Conservation (phyloP, 2,329 filamentous ascomycete genomes). For the Drechslerella coelobrocha region DNA sequence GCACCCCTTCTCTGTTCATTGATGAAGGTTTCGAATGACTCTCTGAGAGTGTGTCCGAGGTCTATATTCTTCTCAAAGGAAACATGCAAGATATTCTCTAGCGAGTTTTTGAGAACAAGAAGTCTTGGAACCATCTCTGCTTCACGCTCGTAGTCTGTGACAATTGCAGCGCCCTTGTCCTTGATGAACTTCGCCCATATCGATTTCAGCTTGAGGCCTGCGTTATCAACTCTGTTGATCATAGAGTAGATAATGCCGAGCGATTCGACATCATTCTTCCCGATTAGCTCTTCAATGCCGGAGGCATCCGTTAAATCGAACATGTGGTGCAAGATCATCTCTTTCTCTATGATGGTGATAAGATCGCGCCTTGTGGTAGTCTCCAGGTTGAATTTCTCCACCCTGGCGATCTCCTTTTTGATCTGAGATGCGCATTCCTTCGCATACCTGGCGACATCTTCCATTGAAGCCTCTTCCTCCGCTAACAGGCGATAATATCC, state of each 20-base stretch:
- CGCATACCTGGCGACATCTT: conserved; percentile 77
- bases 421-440: conserved; percentile 73
- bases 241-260: conserved; percentile 80
- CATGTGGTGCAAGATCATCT: conserved; percentile 73
- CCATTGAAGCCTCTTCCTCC: conserved; percentile 67
- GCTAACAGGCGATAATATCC: conserved; percentile 74
- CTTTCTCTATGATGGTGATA: conserved; percentile 73
- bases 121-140: conserved; percentile 87
- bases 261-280: conserved; percentile 71
- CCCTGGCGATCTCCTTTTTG: conserved; percentile 74
- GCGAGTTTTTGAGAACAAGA: conserved; percentile 76
- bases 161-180: conserved; percentile 74
- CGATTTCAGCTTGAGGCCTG: conserved; percentile 66
- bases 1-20: conserved; percentile 79
- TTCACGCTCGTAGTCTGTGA: conserved; percentile 77
- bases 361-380: conserved; percentile 80
- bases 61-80: conserved; percentile 80
- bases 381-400: conserved; percentile 81
- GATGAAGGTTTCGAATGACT: conserved; percentile 88
- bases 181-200: conserved; percentile 83
- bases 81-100: conserved; percentile 77
- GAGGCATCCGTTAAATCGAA: conserved; percentile 70
- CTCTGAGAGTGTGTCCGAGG: conserved; percentile 78
- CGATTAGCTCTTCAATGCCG: conserved; percentile 75
- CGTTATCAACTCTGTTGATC: conserved; percentile 70